Evolutionary conservation across 2,329 filamentous ascomycete genomes (phyloP), one percentile per base, ranked within the genome.

Genomic region (Cladosporium velox): DNA sequence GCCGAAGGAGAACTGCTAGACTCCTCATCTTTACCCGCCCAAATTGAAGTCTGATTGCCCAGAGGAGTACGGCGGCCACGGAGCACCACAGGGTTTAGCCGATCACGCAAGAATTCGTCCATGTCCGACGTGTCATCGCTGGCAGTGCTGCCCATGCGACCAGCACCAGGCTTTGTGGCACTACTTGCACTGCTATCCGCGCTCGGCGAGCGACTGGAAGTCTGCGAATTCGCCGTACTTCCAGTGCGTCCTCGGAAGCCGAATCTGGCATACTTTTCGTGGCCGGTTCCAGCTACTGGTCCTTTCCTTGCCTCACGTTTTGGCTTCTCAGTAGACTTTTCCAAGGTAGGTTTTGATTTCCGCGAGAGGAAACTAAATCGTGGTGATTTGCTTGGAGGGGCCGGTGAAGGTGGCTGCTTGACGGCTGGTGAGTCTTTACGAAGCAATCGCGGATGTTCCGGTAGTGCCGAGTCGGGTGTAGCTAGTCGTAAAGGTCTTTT

Each of bases 281-380:
- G 93, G 0, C 94, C 94, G 44, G 94, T 98, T n/a, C 94, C 94
- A 49, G 94, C 94, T 18, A 86, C 87, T 26, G 94, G 94, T 0
- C 94, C 93, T 77, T 92, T 94, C 32, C 90, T 86, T 28, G 81
- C 67, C 8, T 81, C 74, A 69, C 85, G 88, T 10, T 89, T 87
- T 44, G 84, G 83, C 74, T 85, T 87, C n/a, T 88, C 85, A 0
- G 76, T 67, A 12, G 78, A 67, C n/a, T 77, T 75, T 51, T 87
- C 83, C 4, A 85, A 75, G 0, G 86, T 82, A 0, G 86, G 83
- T 77, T 92, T 96, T 15, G 88, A 88, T 65, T 88, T 88, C 70
- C 90, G 87, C 10, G 89, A 83, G 72, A 97, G 96, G 64, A 97
- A 84, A 1, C 90, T 90, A 75, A 97, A 95, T 2, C 90, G 86